Evolutionary conservation across 225 moss, liverwort and hornwort genomes (phyloP).

Genomic region (Climacium dendroides): DNA sequence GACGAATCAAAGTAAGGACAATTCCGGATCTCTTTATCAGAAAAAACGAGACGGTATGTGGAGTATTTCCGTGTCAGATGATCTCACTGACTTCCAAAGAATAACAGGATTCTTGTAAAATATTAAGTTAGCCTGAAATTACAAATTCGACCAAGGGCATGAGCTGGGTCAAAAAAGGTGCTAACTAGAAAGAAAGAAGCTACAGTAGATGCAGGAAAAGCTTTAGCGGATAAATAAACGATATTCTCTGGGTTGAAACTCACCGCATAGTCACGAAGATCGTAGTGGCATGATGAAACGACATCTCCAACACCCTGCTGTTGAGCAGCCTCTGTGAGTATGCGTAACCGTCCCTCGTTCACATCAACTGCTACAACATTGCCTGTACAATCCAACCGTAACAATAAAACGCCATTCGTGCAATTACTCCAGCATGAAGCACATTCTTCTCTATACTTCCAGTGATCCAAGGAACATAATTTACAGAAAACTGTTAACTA

Average conservation of each 20-base stretch:
- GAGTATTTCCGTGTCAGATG: neutral
- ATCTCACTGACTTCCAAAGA: neutral
- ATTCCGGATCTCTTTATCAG: neutral
- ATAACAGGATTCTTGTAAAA: neutral
- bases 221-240: neutral
- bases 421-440: neutral
- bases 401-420: neutral
- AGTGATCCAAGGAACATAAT: neutral
- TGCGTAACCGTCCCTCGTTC: constrained; percentile 59
- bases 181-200: neutral
- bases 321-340: constrained; percentile 59
- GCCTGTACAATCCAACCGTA: constrained; percentile 17
- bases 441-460: neutral
- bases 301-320: constrained; percentile 59
- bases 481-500: neutral
- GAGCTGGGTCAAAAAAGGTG: neutral
- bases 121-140: neutral
- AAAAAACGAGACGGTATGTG: neutral
- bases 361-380: constrained; percentile 66
- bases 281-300: constrained; percentile 40
- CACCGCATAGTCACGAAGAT: constrained; percentile 61
- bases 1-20: neutral
- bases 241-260: neutral
- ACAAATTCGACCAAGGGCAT: neutral
- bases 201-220: neutral